Evolutionary conservation across 257 asterid genomes (phyloP), one percentile per base, ranked within the genome.

Genomic region (Solanum paucissectum): DNA sequence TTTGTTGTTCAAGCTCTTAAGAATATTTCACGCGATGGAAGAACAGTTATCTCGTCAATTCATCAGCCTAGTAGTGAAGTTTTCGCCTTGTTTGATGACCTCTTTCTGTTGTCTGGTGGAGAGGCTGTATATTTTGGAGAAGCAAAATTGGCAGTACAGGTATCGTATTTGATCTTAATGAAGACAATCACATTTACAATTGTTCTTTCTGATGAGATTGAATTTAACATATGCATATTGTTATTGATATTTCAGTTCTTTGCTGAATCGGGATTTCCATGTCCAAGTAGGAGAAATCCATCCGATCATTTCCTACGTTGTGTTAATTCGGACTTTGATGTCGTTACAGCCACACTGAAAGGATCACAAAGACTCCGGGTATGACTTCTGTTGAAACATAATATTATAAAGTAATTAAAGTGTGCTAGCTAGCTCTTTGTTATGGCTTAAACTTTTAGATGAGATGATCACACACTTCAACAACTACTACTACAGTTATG

Each of bases 41-140:
- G 99, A 87, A 97, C 99, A 0, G 98, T 97, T 69, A 91, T 97
- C 68, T 95, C 99, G 5, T 97, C 99, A 0, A 94, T 97, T 46
- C 99, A 97, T 89, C 99, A 97, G 84, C 99, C 99, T 6, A 97
- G 99, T 73, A 93, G 99, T 86, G 99, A 97, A 88, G 99, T 97
- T 6, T 97, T 95, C 7, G 94, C 99, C 2, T 87, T 95, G 83
- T 97, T 97, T 89, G 99, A 97, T 64, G 99, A 97, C 77, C 98
- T 97, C 12, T 97, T 88, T 88, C 86, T 97, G 49, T 89, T 97
- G 2, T 97, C 99, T 25, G 98, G 98, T 0, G 99, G 99, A 18
- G 98, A 97, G 87, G 74, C 93, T 1, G 98, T 97, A 36, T 97
- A 93, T 88, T 97, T 94, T 88, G 99, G 99, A 42, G 95, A 95